These are phyloP conservation scores for Aspergillus terreus DNA, from an alignment of 2,329 filamentous ascomycete species.

Conservation along the genomic window DNA sequence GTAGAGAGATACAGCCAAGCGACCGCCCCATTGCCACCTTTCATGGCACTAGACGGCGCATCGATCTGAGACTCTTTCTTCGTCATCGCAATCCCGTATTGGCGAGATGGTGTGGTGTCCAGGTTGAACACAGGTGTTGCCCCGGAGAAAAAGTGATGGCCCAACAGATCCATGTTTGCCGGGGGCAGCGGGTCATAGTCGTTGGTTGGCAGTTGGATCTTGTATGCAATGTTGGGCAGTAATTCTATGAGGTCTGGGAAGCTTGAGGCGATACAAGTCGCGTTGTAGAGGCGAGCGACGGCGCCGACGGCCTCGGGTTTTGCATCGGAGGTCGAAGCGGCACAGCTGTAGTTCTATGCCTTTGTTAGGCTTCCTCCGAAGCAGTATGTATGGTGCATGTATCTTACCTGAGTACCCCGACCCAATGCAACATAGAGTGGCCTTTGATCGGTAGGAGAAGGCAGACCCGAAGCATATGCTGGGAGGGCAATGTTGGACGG, in stretches of 20 bases:
- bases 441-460: conserved; percentile 56
- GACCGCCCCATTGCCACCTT: conserved; percentile 65
- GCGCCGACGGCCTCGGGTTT: conserved; percentile 68
- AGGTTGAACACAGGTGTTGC: conserved; percentile 76
- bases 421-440: conserved; percentile 80
- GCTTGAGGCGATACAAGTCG: conserved; percentile 69
- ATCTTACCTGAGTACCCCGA: conserved; percentile 63
- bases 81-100: conserved; percentile 57
- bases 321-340: conserved; percentile 55
- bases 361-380: conserved; percentile 9
- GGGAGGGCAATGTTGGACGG: conserved; percentile 33
- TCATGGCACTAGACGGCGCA: conserved; percentile 60
- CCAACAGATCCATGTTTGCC: conserved; percentile 62
- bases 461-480: conserved; percentile 57
- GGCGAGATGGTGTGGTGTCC: conserved; percentile 48
- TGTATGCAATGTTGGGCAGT: conserved; percentile 65
- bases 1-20: conserved; percentile 70
- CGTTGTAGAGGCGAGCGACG: conserved; percentile 81
- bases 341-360: conserved; percentile 87
- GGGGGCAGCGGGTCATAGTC: conserved; percentile 42
- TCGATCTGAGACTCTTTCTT: conserved; percentile 58
- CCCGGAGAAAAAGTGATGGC: conserved; percentile 77
- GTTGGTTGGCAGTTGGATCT: conserved; percentile 54
- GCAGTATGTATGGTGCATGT: background rate
- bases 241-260: conserved; percentile 63